Conservation (phyloP, 352 stramenopile species). For the Phytophthora pseudosyringae region DNA sequence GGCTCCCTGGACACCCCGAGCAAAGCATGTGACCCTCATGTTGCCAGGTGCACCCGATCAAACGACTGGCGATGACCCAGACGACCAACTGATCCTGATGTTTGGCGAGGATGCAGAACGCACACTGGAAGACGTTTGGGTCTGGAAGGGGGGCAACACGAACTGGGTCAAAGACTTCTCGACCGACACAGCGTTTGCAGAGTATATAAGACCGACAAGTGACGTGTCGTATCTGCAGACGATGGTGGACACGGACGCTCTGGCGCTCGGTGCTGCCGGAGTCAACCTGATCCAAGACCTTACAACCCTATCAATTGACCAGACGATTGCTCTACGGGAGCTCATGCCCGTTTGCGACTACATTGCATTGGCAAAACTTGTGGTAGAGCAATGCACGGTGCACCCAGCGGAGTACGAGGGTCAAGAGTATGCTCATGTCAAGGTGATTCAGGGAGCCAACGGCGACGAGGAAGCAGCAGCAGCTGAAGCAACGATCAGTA, state of each 20-base stretch:
- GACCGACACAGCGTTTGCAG: slow-evolving; percentile 27
- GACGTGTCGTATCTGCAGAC: slow-evolving; percentile 54
- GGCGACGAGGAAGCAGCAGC: slow-evolving; percentile 21
- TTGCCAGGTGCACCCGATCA: slow-evolving; percentile 49
- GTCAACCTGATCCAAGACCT: slow-evolving; percentile 88
- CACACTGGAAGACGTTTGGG: slow-evolving; percentile 70
- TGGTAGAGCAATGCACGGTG: slow-evolving; percentile 63
- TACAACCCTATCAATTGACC: slow-evolving; percentile 54
- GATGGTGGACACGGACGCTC: slow-evolving; percentile 61
- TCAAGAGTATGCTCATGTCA: slow-evolving; percentile 47
- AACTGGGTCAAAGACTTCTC: slow-evolving; percentile 64
- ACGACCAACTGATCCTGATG: slow-evolving; percentile 64
- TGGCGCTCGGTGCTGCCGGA: slow-evolving; percentile 55
- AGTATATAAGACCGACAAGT: slow-evolving; percentile 58
- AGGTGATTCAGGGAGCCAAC: slow-evolving; percentile 43
- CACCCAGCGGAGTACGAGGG: slow-evolving; percentile 52
- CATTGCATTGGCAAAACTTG: slow-evolving; percentile 62
- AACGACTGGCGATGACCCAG: slow-evolving; percentile 47
- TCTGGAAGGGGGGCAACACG: slow-evolving; percentile 44
- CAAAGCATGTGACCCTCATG: slow-evolving; percentile 58
- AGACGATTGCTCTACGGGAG: slow-evolving; percentile 54
- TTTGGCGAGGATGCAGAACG: slow-evolving; percentile 71
- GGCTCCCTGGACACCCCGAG: slow-evolving; percentile 58
- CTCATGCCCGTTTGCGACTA: slow-evolving; percentile 79
- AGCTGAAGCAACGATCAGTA: slow-evolving; percentile 15